phyloP scores from a whole-genome alignment of 2,329 filamentous ascomycete species.

The Alternaria arbusti region DNA sequence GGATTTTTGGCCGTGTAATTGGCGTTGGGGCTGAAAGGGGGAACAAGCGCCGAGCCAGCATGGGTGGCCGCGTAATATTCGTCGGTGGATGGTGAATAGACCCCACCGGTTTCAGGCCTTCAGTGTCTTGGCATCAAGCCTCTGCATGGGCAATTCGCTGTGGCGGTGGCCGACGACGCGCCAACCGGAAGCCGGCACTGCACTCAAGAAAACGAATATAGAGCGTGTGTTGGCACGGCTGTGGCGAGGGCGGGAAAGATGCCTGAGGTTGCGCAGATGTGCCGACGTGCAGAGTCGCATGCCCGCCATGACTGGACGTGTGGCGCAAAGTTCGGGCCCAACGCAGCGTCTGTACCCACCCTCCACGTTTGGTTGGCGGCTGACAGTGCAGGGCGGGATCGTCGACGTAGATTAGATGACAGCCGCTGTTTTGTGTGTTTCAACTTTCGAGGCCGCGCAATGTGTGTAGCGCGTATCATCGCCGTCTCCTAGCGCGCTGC shows the following conservation, averaged over 20 bases:
- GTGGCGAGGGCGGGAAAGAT: background rate
- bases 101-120: conserved; percentile 31
- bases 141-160: conserved; percentile 6
- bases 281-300: background rate
- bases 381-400: conserved; percentile 4
- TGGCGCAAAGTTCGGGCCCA: background rate
- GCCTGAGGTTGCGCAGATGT: background rate
- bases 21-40: conserved; percentile 25
- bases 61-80: conserved; percentile 38
- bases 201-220: background rate
- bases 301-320: background rate
- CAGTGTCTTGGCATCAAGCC: conserved; percentile 24
- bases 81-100: conserved; percentile 24
- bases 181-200: background rate
- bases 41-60: conserved; percentile 29
- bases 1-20: conserved; percentile 26
- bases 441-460: conserved; percentile 12
- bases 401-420: conserved; percentile 7
- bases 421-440: conserved; percentile 8
- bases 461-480: background rate
- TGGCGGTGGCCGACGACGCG: conserved; percentile 9
- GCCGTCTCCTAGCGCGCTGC: background rate
- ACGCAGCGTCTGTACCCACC: background rate
- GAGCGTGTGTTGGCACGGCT: background rate
- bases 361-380: background rate